phyloP scores from a whole-genome alignment of 2,329 filamentous ascomycete species.

The Monilinia fructigena region DNA sequence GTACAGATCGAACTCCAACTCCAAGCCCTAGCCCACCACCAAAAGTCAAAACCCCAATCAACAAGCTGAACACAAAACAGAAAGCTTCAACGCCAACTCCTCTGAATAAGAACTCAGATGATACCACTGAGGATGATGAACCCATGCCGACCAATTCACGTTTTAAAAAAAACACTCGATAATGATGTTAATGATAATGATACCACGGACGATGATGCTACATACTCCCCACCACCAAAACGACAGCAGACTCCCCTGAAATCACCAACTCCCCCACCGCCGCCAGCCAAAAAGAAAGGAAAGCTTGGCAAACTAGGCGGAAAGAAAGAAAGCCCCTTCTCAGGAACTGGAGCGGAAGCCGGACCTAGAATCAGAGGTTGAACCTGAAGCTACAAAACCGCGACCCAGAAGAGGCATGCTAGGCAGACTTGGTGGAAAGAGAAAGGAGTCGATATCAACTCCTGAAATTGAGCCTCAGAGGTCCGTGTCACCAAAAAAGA shows the following conservation, averaged over 20 bases:
- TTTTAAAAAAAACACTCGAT: background rate
- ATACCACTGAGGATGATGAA: constrained; percentile 23
- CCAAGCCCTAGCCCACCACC: constrained; percentile 1
- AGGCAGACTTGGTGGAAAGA: constrained; percentile 36
- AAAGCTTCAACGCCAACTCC: constrained; percentile 11
- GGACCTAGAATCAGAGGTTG: constrained; percentile 3
- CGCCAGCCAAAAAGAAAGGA: constrained; percentile 23
- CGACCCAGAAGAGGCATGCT: constrained; percentile 28
- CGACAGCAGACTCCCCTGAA: constrained; percentile 6
- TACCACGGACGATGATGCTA: constrained; percentile 26
- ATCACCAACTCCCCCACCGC: constrained; percentile 6
- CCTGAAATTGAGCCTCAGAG: constrained; percentile 25
- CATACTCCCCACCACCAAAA: constrained; percentile 8
- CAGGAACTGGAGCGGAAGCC: constrained; percentile 21
- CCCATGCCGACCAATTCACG: background rate
- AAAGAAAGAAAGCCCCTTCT: constrained; percentile 29
- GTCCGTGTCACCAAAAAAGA: constrained; percentile 28
- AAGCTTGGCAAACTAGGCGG: constrained; percentile 30
- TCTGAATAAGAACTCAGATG: constrained; percentile 7
- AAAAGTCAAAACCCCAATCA: constrained; percentile 18
- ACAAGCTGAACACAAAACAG: constrained; percentile 23
- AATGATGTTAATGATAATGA: constrained; percentile 21
- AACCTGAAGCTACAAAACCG: constrained; percentile 16
- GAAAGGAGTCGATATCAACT: constrained; percentile 24
- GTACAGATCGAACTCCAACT: background rate